Base-by-base conservation (phyloP, 2,329 filamentous ascomycete species). In the Setomelanomma holmii region DNA sequence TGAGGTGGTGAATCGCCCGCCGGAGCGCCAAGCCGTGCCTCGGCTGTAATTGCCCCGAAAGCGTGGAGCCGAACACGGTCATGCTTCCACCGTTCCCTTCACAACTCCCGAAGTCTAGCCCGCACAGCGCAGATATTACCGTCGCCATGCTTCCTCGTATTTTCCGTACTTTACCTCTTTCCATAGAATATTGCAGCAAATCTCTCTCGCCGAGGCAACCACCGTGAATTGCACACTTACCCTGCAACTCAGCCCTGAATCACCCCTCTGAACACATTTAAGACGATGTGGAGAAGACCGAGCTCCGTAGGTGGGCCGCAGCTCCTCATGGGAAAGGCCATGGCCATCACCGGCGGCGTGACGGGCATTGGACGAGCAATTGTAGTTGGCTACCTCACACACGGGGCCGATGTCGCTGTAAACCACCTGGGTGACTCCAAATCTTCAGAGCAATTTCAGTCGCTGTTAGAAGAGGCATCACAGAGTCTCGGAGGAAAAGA, bases 361-460 rank as follows among this genome's bases (percentile, higher is more conserved):
- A 96, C 91, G 1, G 91, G 91, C 49, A 96, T 96, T 65, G 92
- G 92, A 45, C 85, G 90, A 60, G 92, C 91, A 62, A 96, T 96
- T 58, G 87, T 89, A 36, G 82, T 96, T 44, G 88, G 87, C 65
- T 96, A 90, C 72, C 79, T 93, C 45, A 80, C 82, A 4, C 90
- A 96, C 64, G 91, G 91, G 60, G 89, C 89, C 62, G 83, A 84
- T 70, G 89, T 96, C 24, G 86, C 89, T 22, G 85, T 96, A 55
- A 96, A 95, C 78, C 89, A 95, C 70, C 83, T 93, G 2, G 89
- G 84, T 50, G 75, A 80, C 22, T 69, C 76, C 4, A 78, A 87
- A 46, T 81, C 78, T 30, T 57, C 63, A 5, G 71, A 74, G 21
- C 76, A 81, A 35, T 81, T 81, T 49, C 69, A 80, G 20, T 76